Conservation (phyloP, 306 rosid species). For the Vicia sativa region DNA sequence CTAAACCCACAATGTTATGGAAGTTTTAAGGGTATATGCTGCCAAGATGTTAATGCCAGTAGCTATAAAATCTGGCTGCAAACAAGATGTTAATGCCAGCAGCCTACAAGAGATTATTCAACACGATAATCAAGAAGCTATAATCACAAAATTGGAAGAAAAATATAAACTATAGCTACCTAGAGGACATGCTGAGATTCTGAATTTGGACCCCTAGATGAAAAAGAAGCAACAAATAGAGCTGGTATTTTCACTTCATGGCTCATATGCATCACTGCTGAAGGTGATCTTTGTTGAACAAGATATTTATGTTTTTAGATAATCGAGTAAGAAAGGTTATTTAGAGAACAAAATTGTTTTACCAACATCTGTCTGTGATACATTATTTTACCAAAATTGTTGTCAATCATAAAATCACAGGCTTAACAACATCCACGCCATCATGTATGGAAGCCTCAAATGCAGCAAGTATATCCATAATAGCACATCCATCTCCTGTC, state of each 20-base stretch:
- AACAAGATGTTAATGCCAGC: too few species aligned
- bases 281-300: constrained; percentile 57
- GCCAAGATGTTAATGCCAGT: constrained; percentile 86
- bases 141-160: constrained; percentile 7
- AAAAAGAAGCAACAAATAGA: constrained; percentile 81
- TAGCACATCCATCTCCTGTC: constrained; percentile 63
- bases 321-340: not conserved
- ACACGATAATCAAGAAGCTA: constrained; percentile 18
- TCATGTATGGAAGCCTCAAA: constrained; percentile 89
- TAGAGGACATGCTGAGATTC: constrained; percentile 68
- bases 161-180: constrained; percentile 46
- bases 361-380: constrained; percentile 85
- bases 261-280: constrained; percentile 67
- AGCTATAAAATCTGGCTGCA: constrained; percentile 90
- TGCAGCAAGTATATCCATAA: constrained; percentile 85
- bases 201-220: constrained; percentile 83
- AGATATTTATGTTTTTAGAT: constrained; percentile 30
- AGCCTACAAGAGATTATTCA: not conserved
- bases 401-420: too few species aligned
- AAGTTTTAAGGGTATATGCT: constrained; percentile 62
- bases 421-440: constrained; percentile 91
- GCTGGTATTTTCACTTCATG: constrained; percentile 49
- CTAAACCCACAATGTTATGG: constrained; percentile 66
- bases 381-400: too few species aligned
- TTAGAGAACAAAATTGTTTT: constrained; percentile 12